phyloP scores from a whole-genome alignment of 805 yeast genomes.

The Maudiozyma saulgeensis region DNA sequence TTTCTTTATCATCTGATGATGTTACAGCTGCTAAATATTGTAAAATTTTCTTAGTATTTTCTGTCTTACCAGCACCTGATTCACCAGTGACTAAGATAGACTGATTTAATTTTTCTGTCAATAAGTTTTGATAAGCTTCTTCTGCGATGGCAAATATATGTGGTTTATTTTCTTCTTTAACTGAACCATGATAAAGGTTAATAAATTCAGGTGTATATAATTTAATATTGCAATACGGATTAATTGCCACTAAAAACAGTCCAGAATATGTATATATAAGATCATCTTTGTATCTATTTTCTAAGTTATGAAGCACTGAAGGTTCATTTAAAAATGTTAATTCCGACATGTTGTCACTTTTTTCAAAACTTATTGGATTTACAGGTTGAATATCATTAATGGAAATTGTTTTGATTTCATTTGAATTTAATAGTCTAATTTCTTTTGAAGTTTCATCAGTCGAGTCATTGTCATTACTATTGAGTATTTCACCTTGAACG shows the following conservation, averaged over 20 bases:
- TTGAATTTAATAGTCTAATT: conserved; percentile 11
- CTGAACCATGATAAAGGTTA: conserved; percentile 42
- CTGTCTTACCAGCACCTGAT: conserved; percentile 98
- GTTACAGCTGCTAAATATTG: conserved; percentile 83
- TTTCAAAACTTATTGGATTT: conserved; percentile 84
- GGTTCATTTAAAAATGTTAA: conserved; percentile 91
- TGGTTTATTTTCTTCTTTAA: conserved; percentile 49
- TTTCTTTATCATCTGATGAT: conserved; percentile 20
- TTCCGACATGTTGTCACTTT: conserved; percentile 91
- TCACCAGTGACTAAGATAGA: conserved; percentile 96
- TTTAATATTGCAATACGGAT: conserved; percentile 72
- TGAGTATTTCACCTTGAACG: conserved; percentile 20
- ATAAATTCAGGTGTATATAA: conserved; percentile 58
- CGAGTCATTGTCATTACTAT: conserved; percentile 11
- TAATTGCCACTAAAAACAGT: conserved; percentile 85
- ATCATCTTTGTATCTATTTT: conserved; percentile 67
- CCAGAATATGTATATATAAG: conserved; percentile 91
- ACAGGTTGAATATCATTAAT: conserved; percentile 38
- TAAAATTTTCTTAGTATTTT: conserved; percentile 88
- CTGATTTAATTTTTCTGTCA: conserved; percentile 65
- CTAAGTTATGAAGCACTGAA: conserved; percentile 79
- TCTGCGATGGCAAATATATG: conserved; percentile 90
- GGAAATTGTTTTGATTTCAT: conserved; percentile 10
- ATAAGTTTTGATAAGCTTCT: conserved; percentile 67
- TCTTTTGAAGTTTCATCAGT: conserved; percentile 16